Base-by-base conservation (phyloP, 2,329 filamentous ascomycete genomes). In the Xylariomycetidae sp. region DNA sequence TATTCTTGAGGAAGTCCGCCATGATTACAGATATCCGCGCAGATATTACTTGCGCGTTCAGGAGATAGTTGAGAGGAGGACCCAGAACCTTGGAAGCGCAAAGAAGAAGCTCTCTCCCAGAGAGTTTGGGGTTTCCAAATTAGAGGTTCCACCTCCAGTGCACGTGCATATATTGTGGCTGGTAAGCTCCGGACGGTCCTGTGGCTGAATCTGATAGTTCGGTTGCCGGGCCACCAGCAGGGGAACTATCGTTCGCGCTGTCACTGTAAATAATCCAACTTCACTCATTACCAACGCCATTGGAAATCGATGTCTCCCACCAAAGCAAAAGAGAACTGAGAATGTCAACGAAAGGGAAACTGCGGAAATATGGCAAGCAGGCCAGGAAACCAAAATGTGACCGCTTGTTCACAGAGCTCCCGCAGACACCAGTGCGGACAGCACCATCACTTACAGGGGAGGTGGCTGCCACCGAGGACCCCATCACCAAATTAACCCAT, bases 1-100 rank as follows among this genome's bases (percentile, higher is more conserved):
- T 62, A 56, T 76, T 77, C 63, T 84, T 84, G 48, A 85, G 56
- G 46, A 83, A 62, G 51, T 72, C 67, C 48, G 72, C 72, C 73
- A 77, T 77, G 56, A 41, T 57, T 50, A 47, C 53, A 48, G 46
- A 37, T 28, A 39, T 38, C 42, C 41, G 35, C 42, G 43, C 46
- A 26, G 37, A 38, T 37, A 36, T 34, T 39, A 28, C 41, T 35
- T 34, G 38, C 41, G 43, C 45, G 34, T 39, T 38, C 38, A 48
- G 37, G 36, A 37, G 36, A 35, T 35, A 36, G 30, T 30, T 34
- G 36, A 32, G 26, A 31, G 19, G 12, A n/a, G n/a, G n/a, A n/a
- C n/a, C n/a, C n/a, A n/a, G n/a, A n/a, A n/a, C n/a, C n/a, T n/a
- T n/a, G n/a, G n/a, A n/a, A n/a, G n/a, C n/a, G n/a, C n/a, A n/a